Percentiles rank a stretch among this genome's conserved stretches.
Evolutionary conservation across 192 early-diverging fungal genomes (phyloP).

Genomic region (Phycomyces nitens): DNA sequence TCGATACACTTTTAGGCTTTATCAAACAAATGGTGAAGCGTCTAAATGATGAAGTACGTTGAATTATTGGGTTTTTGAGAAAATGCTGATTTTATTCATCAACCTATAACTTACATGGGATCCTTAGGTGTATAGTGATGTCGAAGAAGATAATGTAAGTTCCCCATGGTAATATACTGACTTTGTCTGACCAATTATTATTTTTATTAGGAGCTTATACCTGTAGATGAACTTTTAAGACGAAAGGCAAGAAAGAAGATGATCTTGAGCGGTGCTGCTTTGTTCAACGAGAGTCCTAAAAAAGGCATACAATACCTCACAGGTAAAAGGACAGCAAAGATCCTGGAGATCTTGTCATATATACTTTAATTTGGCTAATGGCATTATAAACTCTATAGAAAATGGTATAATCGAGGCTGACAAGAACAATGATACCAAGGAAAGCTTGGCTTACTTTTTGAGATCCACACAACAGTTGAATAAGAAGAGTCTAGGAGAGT

Average conservation of each 20-base stretch:
- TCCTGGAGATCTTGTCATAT: background rate
- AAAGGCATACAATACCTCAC: constrained; percentile 82
- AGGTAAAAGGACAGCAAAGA: constrained; percentile 29
- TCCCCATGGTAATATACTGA: background rate
- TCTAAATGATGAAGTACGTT: constrained; percentile 40
- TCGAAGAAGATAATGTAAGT: constrained; percentile 22
- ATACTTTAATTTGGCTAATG: too few relatives aligned
- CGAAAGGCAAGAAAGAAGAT: constrained; percentile 74
- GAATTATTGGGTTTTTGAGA: too few relatives aligned
- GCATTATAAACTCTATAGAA: too few relatives aligned
- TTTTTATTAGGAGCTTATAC: constrained; percentile 14
- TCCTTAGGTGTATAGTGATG: constrained; percentile 17
- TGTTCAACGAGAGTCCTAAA: constrained; percentile 87
- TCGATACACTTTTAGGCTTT: constrained; percentile 72
- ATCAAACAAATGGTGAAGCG: constrained; percentile 69
- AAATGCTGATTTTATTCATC: background rate
- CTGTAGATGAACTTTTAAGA: constrained; percentile 29
- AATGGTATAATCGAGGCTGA: constrained; percentile 41
- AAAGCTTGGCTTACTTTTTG: constrained; percentile 71
- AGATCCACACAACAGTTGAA: constrained; percentile 79
- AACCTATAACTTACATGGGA: too few relatives aligned
- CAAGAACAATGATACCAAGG: constrained; percentile 43
- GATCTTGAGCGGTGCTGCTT: constrained; percentile 69
- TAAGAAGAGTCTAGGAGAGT: constrained; percentile 87
- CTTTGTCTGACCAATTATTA: background rate